Conservation (phyloP, 2,329 filamentous ascomycete species). For the Cladosporium sp. region DNA sequence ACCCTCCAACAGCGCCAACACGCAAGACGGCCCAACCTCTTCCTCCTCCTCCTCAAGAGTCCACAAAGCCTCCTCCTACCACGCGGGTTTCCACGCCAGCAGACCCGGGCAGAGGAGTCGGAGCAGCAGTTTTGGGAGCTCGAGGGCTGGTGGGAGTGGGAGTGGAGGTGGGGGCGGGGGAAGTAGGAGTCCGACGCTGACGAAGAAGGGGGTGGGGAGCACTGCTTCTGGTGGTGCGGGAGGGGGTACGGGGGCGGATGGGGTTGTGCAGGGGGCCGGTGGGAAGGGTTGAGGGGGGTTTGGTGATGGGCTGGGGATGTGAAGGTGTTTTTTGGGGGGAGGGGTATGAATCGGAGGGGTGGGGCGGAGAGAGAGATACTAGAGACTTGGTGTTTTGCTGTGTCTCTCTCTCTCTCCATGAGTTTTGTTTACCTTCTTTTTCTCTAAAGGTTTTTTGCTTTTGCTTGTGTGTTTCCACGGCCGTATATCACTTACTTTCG, state of each 20-base stretch:
- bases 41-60: not conserved
- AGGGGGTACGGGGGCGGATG: not conserved
- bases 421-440: not conserved
- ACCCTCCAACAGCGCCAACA: not conserved
- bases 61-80: slow-evolving; percentile 8
- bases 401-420: too few relatives aligned
- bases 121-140: slow-evolving; percentile 8
- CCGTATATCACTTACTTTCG: too few relatives aligned
- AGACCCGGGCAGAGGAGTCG: slow-evolving; percentile 8
- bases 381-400: too few relatives aligned
- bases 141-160: not conserved
- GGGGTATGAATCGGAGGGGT: too few relatives aligned
- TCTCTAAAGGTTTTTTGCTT: not conserved
- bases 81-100: slow-evolving; percentile 8
- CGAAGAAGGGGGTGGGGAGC: slow-evolving; percentile 4
- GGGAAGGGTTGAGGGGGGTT: not conserved
- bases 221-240: not conserved
- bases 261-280: not conserved
- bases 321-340: too few relatives aligned
- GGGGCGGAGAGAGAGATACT: too few relatives aligned
- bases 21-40: too few relatives aligned
- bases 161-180: not conserved
- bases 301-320: not conserved
- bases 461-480: not conserved
- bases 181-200: slow-evolving; percentile 3